Conservation (phyloP, 805 yeast species). For the Nakazawaea holstii region DNA sequence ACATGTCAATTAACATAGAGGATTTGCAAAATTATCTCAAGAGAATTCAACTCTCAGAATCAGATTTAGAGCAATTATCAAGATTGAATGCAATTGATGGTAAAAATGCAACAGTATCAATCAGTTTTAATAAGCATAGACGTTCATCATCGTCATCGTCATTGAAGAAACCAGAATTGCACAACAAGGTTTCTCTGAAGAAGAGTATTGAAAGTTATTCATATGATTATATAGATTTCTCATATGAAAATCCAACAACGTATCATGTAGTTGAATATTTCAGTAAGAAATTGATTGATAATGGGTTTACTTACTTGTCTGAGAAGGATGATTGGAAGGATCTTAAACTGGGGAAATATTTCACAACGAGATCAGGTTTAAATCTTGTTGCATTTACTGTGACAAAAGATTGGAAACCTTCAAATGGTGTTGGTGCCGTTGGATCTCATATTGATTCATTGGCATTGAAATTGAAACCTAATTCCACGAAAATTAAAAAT, state of each 20-base stretch:
- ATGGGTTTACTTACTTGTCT: constrained; percentile 60
- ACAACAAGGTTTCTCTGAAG: neutral
- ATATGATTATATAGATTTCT: constrained; percentile 61
- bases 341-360: constrained; percentile 48
- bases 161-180: neutral
- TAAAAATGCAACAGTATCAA: neutral
- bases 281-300: constrained; percentile 37
- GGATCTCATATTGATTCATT: constrained; percentile 75
- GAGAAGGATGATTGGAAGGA: constrained; percentile 58
- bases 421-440: constrained; percentile 60
- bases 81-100: neutral
- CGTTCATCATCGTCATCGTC: neutral
- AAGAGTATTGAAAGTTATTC: constrained; percentile 6
- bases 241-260: constrained; percentile 69
- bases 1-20: neutral
- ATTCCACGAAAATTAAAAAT: constrained; percentile 51
- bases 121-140: constrained; percentile 1
- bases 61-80: neutral
- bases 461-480: constrained; percentile 66
- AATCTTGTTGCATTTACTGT: constrained; percentile 63
- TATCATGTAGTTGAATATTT: constrained; percentile 65
- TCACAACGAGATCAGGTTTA: constrained; percentile 64
- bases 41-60: neutral
- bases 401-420: constrained; percentile 61
- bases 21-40: neutral